Evolutionary conservation across 169 alveolate species (phyloP).

Genomic region (Plasmodium berghei): DNA sequence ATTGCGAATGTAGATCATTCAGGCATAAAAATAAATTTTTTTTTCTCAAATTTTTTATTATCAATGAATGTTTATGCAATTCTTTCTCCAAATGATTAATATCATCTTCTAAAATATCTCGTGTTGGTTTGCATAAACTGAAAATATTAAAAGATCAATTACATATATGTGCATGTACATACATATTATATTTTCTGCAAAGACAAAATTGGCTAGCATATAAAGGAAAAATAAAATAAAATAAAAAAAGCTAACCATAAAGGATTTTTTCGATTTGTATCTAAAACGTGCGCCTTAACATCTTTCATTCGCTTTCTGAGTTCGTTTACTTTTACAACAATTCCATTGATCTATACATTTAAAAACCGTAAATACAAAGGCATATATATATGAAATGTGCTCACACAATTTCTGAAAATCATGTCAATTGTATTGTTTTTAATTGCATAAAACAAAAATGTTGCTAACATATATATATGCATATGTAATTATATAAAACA

Average conservation of each 20-base stretch:
- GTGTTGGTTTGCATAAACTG: constrained; percentile 57
- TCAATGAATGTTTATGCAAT: constrained; percentile 45
- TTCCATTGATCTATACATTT: constrained; percentile 25
- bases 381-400: background rate
- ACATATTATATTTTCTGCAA: background rate
- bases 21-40: constrained; percentile 37
- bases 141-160: constrained; percentile 4
- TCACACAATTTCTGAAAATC: background rate
- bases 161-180: constrained; percentile 1
- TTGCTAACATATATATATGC: background rate
- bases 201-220: too few species aligned
- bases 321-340: constrained; percentile 33
- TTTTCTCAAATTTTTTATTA: constrained; percentile 49
- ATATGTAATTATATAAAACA: background rate
- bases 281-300: constrained; percentile 45
- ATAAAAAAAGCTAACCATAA: constrained; percentile 27
- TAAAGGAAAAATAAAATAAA: background rate
- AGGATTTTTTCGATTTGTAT: constrained; percentile 31
- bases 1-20: constrained; percentile 13
- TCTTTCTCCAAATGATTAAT: constrained; percentile 61
- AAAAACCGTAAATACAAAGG: background rate
- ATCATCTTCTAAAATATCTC: constrained; percentile 43
- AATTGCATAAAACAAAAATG: background rate
- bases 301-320: constrained; percentile 46
- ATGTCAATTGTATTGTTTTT: too few species aligned